phyloP scores from a whole-genome alignment of 2,329 filamentous ascomycete genomes.

The Pseudocercospora vitis region DNA sequence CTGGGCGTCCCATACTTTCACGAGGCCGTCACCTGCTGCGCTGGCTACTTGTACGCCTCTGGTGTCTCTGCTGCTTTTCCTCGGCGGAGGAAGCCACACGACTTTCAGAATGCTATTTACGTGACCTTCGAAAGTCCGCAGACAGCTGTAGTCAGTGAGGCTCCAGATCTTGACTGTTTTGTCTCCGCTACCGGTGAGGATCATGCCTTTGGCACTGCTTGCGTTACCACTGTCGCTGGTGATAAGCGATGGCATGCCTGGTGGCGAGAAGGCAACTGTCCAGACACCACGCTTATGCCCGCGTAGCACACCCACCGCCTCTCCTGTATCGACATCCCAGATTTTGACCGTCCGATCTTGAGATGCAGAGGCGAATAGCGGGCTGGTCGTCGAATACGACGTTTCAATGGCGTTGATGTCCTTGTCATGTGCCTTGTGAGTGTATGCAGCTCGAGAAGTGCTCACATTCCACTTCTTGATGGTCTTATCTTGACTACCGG shows the following conservation, averaged over 20 bases:
- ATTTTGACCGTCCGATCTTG: constrained; percentile 98
- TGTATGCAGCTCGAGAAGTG: constrained; percentile 66
- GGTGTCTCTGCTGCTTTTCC: constrained; percentile 47
- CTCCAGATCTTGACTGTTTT: constrained; percentile 97
- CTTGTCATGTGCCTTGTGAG: constrained; percentile 95
- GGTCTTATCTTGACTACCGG: constrained; percentile 92
- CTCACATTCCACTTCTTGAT: constrained; percentile 89
- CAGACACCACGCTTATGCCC: constrained; percentile 95
- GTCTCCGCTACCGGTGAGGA: constrained; percentile 90
- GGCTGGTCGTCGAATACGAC: constrained; percentile 60
- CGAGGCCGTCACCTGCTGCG: constrained; percentile 88
- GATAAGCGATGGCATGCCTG: constrained; percentile 70
- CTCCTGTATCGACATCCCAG: constrained; percentile 86
- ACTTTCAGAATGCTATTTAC: constrained; percentile 95
- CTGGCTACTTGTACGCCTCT: constrained; percentile 73
- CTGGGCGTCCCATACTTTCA: constrained; percentile 93
- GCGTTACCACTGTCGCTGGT: constrained; percentile 63
- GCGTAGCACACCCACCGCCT: constrained; percentile 84
- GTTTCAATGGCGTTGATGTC: constrained; percentile 95
- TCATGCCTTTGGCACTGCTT: constrained; percentile 71
- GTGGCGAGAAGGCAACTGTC: constrained; percentile 87
- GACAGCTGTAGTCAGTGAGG: constrained; percentile 84
- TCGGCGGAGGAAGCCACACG: constrained; percentile 69
- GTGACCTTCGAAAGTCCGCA: constrained; percentile 93
- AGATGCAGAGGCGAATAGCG: constrained; percentile 92